phyloP scores from a whole-genome alignment of 345 rosid species.

The Pistacia integerrima region DNA sequence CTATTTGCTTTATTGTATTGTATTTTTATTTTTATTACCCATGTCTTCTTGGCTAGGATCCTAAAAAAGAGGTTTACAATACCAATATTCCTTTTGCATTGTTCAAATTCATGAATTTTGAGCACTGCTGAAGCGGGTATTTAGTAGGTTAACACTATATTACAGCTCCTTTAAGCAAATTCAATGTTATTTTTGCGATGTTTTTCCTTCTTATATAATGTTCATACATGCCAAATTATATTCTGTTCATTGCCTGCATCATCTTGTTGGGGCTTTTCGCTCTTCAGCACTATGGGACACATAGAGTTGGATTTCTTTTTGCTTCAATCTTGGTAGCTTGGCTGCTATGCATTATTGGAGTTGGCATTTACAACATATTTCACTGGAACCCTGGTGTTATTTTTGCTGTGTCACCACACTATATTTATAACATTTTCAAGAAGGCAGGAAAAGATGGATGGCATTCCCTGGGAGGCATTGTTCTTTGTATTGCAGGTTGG shows the following conservation, averaged over 20 bases:
- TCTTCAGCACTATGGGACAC: conserved; percentile 50
- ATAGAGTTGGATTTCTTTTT: conserved; percentile 46
- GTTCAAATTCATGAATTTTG: background rate
- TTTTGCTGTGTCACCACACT: conserved; percentile 42
- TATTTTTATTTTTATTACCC: background rate
- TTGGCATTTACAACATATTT: conserved; percentile 48
- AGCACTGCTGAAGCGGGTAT: background rate
- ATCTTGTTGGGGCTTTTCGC: conserved; percentile 46
- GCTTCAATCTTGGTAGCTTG: conserved; percentile 49
- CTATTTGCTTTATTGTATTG: background rate
- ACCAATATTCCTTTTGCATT: background rate
- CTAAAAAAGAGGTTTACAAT: background rate
- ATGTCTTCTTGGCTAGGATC: background rate
- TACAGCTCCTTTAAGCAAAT: background rate
- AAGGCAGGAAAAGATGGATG: conserved; percentile 42
- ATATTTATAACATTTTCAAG: conserved; percentile 36
- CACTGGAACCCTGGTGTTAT: conserved; percentile 42
- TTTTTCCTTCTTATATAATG: background rate
- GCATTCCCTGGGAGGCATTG: conserved; percentile 46
- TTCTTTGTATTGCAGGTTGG: conserved; percentile 48
- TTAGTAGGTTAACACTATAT: background rate
- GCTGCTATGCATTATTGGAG: conserved; percentile 45
- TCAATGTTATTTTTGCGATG: background rate
- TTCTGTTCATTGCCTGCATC: conserved; percentile 32
- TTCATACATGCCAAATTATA: conserved; percentile 30